phyloP scores from a whole-genome alignment of 1,284 basidiomycete genomes.

The Trametes sp. region DNA sequence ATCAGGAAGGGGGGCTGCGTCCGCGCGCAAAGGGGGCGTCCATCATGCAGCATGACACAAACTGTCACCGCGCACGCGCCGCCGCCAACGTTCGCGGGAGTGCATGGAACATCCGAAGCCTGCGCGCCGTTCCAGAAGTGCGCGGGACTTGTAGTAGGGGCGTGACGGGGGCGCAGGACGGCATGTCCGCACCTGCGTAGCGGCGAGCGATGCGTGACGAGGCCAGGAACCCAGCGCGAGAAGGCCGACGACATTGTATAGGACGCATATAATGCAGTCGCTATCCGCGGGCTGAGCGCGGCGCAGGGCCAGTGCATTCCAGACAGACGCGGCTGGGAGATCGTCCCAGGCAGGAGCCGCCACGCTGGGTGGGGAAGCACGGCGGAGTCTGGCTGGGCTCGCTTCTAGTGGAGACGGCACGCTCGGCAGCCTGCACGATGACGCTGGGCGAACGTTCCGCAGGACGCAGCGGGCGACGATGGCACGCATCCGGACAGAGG shows the following conservation, averaged over 20 bases:
- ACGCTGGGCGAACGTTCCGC: constrained; percentile 11
- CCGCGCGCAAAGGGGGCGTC: not conserved
- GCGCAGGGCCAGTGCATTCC: constrained; percentile 4
- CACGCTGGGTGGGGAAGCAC: not conserved
- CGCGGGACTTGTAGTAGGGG: constrained; percentile 11
- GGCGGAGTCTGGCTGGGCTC: constrained; percentile 9
- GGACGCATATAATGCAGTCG: constrained; percentile 2
- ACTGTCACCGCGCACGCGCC: constrained; percentile 14
- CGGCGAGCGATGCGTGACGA: constrained; percentile 18
- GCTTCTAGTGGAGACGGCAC: constrained; percentile 14
- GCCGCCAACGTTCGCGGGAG: constrained; percentile 31
- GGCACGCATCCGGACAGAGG: not conserved
- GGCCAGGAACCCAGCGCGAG: not conserved
- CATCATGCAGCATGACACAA: constrained; percentile 20
- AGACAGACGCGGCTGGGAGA: not conserved
- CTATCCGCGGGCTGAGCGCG: not conserved
- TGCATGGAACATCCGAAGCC: constrained; percentile 22
- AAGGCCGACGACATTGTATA: not conserved
- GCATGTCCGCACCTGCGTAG: not conserved
- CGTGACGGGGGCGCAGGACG: not conserved
- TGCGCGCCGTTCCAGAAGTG: constrained; percentile 17
- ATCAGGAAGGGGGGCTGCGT: not conserved
- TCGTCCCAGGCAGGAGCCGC: constrained; percentile 5
- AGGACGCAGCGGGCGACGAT: not conserved
- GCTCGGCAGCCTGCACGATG: constrained; percentile 10